Evolutionary conservation across 1,284 basidiomycete genomes (phyloP), one percentile per base, ranked within the genome.

Genomic region (Mycosarcoma maydis): DNA sequence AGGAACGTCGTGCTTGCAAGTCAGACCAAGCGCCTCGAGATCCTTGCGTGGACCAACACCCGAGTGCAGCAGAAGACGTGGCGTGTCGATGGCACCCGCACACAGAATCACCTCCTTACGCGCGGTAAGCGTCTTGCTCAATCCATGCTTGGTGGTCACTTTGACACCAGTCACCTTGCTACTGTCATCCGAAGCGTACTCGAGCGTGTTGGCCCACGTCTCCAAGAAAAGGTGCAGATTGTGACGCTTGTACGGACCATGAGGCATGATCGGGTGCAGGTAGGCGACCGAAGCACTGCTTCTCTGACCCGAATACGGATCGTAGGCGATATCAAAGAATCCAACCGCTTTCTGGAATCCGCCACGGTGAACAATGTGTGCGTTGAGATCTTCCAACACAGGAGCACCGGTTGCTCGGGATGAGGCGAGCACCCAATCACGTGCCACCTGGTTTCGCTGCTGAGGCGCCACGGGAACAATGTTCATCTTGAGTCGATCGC

Each of bases 21-120:
- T 66, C 30, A 87, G 77, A 2, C 84, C 84, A 5, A 85, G 66
- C 22, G 62, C 74, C 32, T 82, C 76, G 4, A 87, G 77, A 6
- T 87, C 78, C 9, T 80, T 73, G 6, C 71, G 73, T 20, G 83
- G 77, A 13, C 86, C 86, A 24, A 87, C 84, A 3, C 86, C 86
- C 0, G 85, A 86, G 19, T 86, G 78, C 40, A 87, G 85, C 1
- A 87, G 78, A 11, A 87, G 80, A 38, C 86, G 82, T 1, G 85
- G 85, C 4, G 84, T 83, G 69, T 85, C 84, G 43, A 86, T 80
- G 3, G 81, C 81, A 32, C 81, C 81, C 6, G 80, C 81, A 33
- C 75, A 78, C 1, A 82, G 59, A 23, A 81, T 76, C 33, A 82
- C 77, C 54, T 82, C 81, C 16, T 61, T 51, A 2, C 72, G 64